A percentile compares a stretch with the other conserved stretches of the same genome.
Conservation (phyloP, 257 asterid species). For the Primulina eburnea region DNA sequence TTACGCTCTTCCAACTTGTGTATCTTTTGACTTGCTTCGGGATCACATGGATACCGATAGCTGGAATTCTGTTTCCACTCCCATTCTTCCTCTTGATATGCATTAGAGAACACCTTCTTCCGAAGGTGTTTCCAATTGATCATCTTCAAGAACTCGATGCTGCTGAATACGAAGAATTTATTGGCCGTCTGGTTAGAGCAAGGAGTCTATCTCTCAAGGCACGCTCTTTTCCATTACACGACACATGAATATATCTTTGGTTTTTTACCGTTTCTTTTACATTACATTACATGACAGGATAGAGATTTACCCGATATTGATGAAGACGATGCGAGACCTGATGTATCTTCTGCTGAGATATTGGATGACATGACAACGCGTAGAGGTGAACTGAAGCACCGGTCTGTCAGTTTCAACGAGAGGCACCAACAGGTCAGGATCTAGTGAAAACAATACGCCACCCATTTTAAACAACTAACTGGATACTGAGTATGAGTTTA, state of each 20-base stretch:
- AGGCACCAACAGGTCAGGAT: constrained; percentile 55
- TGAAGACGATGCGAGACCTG: constrained; percentile 34
- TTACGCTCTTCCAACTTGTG: no score
- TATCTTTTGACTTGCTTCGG: no score
- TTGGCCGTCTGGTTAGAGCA: constrained; percentile 46
- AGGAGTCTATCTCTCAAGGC: constrained; percentile 49
- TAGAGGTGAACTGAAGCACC: constrained; percentile 81
- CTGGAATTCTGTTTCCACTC: constrained; percentile 32
- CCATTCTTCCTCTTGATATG: constrained; percentile 72
- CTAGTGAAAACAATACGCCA: background rate
- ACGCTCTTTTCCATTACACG: constrained; percentile 4
- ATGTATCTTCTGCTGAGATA: constrained; percentile 63
- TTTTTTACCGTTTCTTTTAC: no score
- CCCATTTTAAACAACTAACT: background rate
- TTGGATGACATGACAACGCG: constrained; percentile 76
- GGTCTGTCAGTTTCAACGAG: constrained; percentile 66
- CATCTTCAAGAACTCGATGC: constrained; percentile 79
- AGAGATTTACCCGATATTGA: constrained; percentile 32
- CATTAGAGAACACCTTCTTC: constrained; percentile 74
- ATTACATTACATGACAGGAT: constrained; percentile 37
- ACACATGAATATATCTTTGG: no score
- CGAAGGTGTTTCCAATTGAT: constrained; percentile 53
- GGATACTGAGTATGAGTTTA: background rate
- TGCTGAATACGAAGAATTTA: constrained; percentile 74
- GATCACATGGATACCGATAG: no score